Evolutionary conservation across 164 flowering plant genomes (phyloP).

Genomic region (Platanus orientalis): DNA sequence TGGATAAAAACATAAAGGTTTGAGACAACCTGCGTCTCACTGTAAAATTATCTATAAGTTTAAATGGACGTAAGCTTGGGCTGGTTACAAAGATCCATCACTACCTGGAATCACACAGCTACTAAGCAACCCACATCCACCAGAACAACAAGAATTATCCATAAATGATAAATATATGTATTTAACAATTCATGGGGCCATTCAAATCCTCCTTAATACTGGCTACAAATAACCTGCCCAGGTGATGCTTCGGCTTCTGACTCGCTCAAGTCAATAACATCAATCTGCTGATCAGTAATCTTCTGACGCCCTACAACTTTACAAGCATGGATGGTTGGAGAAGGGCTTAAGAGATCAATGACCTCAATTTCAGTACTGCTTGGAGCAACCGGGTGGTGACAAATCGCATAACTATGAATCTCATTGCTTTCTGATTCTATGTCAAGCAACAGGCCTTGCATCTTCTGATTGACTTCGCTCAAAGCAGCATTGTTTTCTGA

Average conservation of each 20-base stretch:
- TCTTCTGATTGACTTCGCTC: conserved; percentile 44
- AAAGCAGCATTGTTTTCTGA: conserved; percentile 20
- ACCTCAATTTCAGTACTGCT: conserved; percentile 24
- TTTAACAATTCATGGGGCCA: not conserved
- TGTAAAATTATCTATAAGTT: no score
- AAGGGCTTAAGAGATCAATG: conserved; percentile 77
- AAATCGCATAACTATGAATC: not conserved
- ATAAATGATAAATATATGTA: no score
- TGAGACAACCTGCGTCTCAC: no score
- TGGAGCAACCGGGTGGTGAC: not conserved
- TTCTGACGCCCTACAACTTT: conserved; percentile 23
- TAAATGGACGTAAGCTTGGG: no score
- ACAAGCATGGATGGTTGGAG: conserved; percentile 29
- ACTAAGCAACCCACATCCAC: no score
- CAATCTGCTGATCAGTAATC: conserved; percentile 20
- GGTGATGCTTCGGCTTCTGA: conserved; percentile 65
- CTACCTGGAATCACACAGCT: no score
- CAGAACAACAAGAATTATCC: no score
- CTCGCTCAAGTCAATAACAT: conserved; percentile 59
- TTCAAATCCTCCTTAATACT: conserved; percentile 20
- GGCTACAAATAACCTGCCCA: conserved; percentile 55
- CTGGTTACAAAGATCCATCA: no score
- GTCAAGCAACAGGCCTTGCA: conserved; percentile 50
- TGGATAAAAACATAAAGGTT: no score
- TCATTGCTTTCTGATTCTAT: conserved; percentile 33